These are phyloP conservation scores for Mariannaea elegans DNA, from an alignment of 2,329 filamentous ascomycete genomes.

Conservation along the genomic window DNA sequence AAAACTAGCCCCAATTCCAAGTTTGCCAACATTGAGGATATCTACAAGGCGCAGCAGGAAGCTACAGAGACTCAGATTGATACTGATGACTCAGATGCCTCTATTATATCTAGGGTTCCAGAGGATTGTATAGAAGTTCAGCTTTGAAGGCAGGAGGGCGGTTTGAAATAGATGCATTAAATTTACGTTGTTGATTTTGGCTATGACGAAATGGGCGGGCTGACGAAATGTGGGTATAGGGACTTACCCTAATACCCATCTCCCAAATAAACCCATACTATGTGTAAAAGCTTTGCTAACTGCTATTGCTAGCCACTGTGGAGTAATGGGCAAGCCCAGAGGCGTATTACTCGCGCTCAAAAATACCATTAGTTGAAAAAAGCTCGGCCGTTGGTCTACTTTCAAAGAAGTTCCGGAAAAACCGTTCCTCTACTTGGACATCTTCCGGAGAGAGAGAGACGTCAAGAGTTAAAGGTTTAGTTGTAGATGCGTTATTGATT, in stretches of 20 bases:
- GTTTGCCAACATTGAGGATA: too few species aligned
- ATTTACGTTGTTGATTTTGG: too few species aligned
- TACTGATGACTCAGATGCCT: too few species aligned
- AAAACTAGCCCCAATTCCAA: too few species aligned
- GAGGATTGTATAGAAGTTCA: too few species aligned
- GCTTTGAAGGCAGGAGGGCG: too few species aligned
- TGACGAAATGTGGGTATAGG: too few species aligned
- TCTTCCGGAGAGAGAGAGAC: conserved; percentile 6
- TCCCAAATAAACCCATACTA: conserved; percentile 1
- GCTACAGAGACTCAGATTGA: too few species aligned
- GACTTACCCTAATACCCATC: conserved; percentile 10
- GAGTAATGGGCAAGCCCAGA: not conserved
- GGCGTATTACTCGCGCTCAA: not conserved
- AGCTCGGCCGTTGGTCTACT: not conserved
- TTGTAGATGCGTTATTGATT: conserved; percentile 8
- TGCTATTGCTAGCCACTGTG: not conserved
- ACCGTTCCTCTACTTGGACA: conserved; percentile 1
- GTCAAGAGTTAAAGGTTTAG: not conserved
- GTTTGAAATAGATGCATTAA: too few species aligned
- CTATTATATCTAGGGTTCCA: too few species aligned
- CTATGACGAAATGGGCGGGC: too few species aligned
- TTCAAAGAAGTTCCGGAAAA: conserved; percentile 15
- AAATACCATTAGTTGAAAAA: conserved; percentile 10
- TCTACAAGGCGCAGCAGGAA: too few species aligned
- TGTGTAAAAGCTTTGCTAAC: conserved; percentile 6